These are phyloP conservation scores for Boletus pseudo-olivaceus DNA, from an alignment of 768 basidiomycete species.

Conservation along the genomic window DNA sequence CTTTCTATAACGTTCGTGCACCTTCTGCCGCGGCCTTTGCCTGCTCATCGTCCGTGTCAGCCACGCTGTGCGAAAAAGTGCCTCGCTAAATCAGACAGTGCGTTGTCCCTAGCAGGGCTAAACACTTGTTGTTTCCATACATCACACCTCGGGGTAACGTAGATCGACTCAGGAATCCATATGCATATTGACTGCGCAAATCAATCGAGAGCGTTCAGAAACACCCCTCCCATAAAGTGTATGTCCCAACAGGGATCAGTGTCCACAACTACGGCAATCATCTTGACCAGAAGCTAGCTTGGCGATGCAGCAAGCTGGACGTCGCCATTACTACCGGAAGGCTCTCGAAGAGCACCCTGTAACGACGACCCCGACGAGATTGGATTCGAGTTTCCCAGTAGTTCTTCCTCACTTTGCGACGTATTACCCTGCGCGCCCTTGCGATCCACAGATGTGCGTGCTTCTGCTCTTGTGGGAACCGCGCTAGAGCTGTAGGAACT, in stretches of 20 bases:
- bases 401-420: conserved; percentile 3
- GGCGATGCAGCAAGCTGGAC: not conserved
- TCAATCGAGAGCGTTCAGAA: not conserved
- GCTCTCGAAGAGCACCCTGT: not conserved
- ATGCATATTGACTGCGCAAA: conserved; percentile 9
- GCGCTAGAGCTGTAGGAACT: conserved; percentile 15
- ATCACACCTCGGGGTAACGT: not conserved
- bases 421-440: not conserved
- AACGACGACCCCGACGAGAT: conserved; percentile 5
- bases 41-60: not conserved
- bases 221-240: not conserved
- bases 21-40: conserved; percentile 5
- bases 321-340: conserved; percentile 11
- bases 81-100: conserved; percentile 1
- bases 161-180: conserved; percentile 20
- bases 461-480: conserved; percentile 8
- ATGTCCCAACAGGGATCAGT: not conserved
- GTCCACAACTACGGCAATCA: conserved; percentile 13
- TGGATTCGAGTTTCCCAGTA: conserved; percentile 7
- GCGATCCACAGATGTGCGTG: conserved; percentile 1
- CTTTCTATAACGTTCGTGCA: not conserved
- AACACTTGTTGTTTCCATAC: not conserved
- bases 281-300: conserved; percentile 8
- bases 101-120: conserved; percentile 4
- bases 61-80: conserved; percentile 9